Base-by-base conservation (phyloP, 768 basidiomycete species). In the Crassisporium funariophilum region DNA sequence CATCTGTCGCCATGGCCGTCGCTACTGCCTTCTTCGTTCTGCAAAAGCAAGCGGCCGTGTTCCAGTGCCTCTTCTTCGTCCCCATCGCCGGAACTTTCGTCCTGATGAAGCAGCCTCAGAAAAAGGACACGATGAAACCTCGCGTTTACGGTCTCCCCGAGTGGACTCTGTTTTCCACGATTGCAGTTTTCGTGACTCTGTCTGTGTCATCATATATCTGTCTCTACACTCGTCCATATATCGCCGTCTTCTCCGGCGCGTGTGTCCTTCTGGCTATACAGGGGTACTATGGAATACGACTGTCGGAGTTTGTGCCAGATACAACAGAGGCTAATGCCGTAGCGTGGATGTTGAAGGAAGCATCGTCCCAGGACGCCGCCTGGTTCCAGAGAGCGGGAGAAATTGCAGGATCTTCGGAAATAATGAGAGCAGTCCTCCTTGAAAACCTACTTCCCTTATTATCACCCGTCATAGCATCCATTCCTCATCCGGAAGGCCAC, bases 361-460 rank as follows among this genome's bases (percentile, higher is more conserved):
- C 42, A 8, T 29, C 37, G 7, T 31, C 49, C 11, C 49, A 38
- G 31, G 15, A 24, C 33, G 13, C 36, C 21, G 41, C 25, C 21
- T 50, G 35, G 33, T 44, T 50, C 37, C 8, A 34, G 15, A 50
- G 40, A 36, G 42, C 43, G 11, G 22, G 33, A 17, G 36, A 17
- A 11, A 44, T 45, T 10, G 4, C 25, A 31, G 42, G 33, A 24
- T 4, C 25, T 2, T 35, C 49, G 12, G 16, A 29, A 23, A 33
- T 38, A 20, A 31, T 25, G 11, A 23, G 36, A 22, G 43, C 43
- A 5, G 9, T 37, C 12, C 42, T 50, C 4, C 29, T 50, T 17
- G 33, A 50, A n/a, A 4, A 33, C 5, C 49, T 50, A 15, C 25
- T 40, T 13, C 49, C 49, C 3, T 24, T 50, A 8, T 25, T 50